These are phyloP conservation scores for Chloromonas sp. DNA, from an alignment of 163 green algal species.

Conservation along the genomic window DNA sequence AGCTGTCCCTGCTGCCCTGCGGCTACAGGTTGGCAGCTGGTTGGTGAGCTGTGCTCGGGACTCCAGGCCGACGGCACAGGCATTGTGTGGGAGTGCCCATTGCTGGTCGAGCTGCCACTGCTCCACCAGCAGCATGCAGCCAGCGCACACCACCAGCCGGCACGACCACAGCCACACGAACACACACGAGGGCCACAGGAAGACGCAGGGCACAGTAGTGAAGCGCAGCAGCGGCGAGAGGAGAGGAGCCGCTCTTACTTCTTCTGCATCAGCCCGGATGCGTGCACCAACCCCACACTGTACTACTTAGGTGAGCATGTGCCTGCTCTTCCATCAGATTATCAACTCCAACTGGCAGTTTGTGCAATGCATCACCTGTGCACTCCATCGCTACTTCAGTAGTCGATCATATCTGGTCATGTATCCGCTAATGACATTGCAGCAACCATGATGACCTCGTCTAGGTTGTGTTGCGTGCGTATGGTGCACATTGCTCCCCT, in stretches of 20 bases:
- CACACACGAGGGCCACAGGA: neutral
- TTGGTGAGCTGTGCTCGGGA: constrained; percentile 22
- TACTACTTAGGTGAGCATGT: constrained; percentile 30
- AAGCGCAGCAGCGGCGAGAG: neutral
- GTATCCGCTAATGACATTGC: too few species aligned
- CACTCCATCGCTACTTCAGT: too few species aligned
- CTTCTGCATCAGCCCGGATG: constrained; percentile 74
- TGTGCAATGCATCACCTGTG: too few species aligned
- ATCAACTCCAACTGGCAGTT: too few species aligned
- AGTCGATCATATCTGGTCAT: too few species aligned
- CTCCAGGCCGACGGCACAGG: constrained; percentile 7
- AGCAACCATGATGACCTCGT: too few species aligned
- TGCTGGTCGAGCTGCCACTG: constrained; percentile 1
- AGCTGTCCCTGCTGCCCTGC: too few species aligned
- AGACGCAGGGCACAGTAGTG: neutral
- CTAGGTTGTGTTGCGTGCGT: too few species aligned
- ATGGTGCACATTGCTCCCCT: too few species aligned
- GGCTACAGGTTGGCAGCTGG: constrained; percentile 28
- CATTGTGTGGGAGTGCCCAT: constrained; percentile 21
- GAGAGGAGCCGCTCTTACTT: constrained; percentile 26
- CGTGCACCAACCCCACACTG: constrained; percentile 76
- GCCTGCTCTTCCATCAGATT: too few species aligned
- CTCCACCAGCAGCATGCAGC: neutral
- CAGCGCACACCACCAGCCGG: neutral
- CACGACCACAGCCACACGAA: neutral